These are phyloP conservation scores for Laguncularia racemosa DNA, from an alignment of 345 rosid genomes.

Conservation along the genomic window DNA sequence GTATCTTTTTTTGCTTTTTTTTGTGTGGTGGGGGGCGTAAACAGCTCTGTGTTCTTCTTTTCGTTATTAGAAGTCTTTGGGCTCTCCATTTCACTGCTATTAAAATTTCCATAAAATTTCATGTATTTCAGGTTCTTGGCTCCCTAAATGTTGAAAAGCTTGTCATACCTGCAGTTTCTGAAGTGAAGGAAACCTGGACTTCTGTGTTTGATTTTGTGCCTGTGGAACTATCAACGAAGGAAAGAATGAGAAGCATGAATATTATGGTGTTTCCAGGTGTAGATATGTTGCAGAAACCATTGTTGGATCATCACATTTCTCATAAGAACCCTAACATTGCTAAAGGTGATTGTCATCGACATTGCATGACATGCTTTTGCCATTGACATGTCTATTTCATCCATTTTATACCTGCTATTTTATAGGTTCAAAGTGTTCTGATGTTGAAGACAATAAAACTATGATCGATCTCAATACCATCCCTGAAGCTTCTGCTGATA, in stretches of 20 bases:
- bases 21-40: no score
- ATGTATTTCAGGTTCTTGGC: slow-evolving; percentile 51
- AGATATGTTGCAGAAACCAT: slow-evolving; percentile 70
- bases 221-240: slow-evolving; percentile 32
- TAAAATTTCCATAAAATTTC: no score
- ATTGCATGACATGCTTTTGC: slow-evolving; percentile 5
- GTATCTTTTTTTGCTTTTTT: no score
- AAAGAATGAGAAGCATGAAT: slow-evolving; percentile 49
- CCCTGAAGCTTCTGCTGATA: slow-evolving; percentile 10
- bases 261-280: slow-evolving; percentile 86
- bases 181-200: slow-evolving; percentile 81
- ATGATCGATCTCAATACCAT: slow-evolving; percentile 20
- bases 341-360: slow-evolving; percentile 25
- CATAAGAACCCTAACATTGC: slow-evolving; percentile 15
- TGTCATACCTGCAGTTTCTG: slow-evolving; percentile 91
- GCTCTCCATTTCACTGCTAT: no score
- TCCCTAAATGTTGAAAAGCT: slow-evolving; percentile 63
- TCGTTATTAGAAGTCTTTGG: no score
- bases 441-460: background rate
- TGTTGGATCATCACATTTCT: slow-evolving; percentile 22
- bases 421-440: slow-evolving; percentile 1
- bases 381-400: background rate
- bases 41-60: no score
- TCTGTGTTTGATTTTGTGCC: slow-evolving; percentile 77
- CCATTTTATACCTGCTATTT: background rate